Evolutionary conservation across 2,329 filamentous ascomycete genomes (phyloP).

Genomic region (Teratosphaeria gauchensis): DNA sequence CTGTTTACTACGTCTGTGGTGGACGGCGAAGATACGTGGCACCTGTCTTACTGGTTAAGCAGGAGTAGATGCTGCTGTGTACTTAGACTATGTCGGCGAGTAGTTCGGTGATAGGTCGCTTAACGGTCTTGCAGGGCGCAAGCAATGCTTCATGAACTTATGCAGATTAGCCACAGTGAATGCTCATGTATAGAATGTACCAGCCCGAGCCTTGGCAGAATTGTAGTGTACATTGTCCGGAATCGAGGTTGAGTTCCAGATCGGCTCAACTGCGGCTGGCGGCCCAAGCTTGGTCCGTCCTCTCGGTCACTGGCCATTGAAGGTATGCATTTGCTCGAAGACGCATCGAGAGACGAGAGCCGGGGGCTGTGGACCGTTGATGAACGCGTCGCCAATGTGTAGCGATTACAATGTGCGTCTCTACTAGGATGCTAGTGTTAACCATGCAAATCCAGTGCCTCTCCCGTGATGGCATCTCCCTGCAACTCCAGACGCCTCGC

Average conservation of each 20-base stretch:
- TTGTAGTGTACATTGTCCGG: background rate
- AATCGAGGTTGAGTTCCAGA: background rate
- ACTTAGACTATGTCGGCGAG: background rate
- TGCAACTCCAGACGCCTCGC: background rate
- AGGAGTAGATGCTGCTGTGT: constrained; percentile 11
- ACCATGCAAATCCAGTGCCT: background rate
- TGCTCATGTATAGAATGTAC: background rate
- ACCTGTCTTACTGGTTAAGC: constrained; percentile 21
- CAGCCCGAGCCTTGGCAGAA: background rate
- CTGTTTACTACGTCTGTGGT: constrained; percentile 19
- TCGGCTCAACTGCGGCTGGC: background rate
- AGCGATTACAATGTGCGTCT: background rate
- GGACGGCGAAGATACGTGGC: constrained; percentile 21
- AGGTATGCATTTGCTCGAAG: background rate
- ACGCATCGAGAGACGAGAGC: too few species aligned
- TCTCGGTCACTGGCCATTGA: too few species aligned
- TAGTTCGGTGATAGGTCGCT: background rate
- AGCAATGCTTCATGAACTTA: background rate
- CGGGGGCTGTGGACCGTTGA: background rate
- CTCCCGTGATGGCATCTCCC: background rate
- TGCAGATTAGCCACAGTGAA: background rate
- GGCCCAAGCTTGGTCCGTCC: too few species aligned
- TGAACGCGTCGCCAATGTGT: background rate
- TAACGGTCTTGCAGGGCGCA: background rate
- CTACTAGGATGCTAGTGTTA: background rate